Evolutionary conservation across 2,329 filamentous ascomycete species (phyloP), one percentile per base, ranked within the genome.

Genomic region (Epichloe amarillans): DNA sequence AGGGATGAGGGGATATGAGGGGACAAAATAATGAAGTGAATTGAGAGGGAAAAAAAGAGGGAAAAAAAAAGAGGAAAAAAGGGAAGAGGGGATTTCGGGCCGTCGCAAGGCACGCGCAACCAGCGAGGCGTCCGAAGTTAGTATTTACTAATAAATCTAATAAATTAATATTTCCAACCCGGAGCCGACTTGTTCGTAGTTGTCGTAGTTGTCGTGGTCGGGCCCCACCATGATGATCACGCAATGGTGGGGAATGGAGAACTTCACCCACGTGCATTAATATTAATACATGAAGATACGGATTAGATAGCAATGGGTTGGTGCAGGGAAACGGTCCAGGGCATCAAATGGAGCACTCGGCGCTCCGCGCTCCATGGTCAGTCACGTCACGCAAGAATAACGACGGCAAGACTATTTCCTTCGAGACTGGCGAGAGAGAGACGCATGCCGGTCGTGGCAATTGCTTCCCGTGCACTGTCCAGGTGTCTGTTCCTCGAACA

Each of bases 201-300:
- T 41, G 33, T 48, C 38, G 39, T 17, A 33, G 17, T n/a, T n/a
- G n/a, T 7, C 17, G 39, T 17, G 30, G 17, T 6, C 15, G 14
- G 53, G 38, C 41, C 50, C 55, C 53, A 55, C 50, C 38, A 35
- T 30, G 23, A 17, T 43, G 50, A 57, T 62, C 61, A 64, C 62
- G 62, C 63, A 65, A 65, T 65, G 57, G 61, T 59, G 57, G 60
- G 57, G 60, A 55, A 48, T 42, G 55, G 50, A 54, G 56, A 52
- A 26, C 7, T 26, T 8, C 23, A 26, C 23, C 23, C 23, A 26
- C 23, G 23, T 26, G 7, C 23, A 7, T n/a, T n/a, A n/a, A n/a
- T 5, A 21, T 21, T 21, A 21, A 5, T 23, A 23, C 21, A 6
- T 26, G 23, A 26, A 26, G 23, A 26, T 26, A 17, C 1, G 17